phyloP scores from a whole-genome alignment of 306 rosid species.

The Vigna hirtella region DNA sequence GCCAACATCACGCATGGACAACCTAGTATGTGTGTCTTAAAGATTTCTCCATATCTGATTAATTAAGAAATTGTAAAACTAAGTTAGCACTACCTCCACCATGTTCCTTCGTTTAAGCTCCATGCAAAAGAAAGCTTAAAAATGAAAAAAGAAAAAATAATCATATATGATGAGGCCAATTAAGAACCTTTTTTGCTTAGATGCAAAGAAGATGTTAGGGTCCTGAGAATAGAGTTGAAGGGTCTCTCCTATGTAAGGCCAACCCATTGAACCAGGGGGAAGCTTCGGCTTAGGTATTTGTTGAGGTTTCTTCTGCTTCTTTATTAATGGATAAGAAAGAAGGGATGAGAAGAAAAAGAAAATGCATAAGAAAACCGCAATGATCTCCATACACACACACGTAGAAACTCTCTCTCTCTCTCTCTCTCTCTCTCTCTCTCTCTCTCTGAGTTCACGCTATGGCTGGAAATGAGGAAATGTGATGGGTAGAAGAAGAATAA shows the following conservation, averaged over 20 bases:
- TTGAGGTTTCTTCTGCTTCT: constrained; percentile 33
- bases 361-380: constrained; percentile 41
- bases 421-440: background rate
- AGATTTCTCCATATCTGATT: constrained; percentile 83
- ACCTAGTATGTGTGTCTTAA: constrained; percentile 76
- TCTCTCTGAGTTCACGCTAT: background rate
- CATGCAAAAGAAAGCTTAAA: constrained; percentile 23
- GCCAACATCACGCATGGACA: constrained; percentile 88
- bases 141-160: background rate
- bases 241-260: constrained; percentile 85
- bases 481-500: background rate
- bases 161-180: background rate
- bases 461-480: background rate
- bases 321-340: constrained; percentile 44
- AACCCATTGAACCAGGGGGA: constrained; percentile 95
- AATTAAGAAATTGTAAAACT: background rate
- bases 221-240: constrained; percentile 83
- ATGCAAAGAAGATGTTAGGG: constrained; percentile 74
- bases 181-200: constrained; percentile 77
- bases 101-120: background rate
- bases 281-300: constrained; percentile 57
- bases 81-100: constrained; percentile 11
- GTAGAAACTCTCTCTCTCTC: constrained; percentile 5
- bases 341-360: constrained; percentile 56
- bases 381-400: constrained; percentile 59